Conservation (phyloP, 2,329 filamentous ascomycete species). For the Calonectria montana region DNA sequence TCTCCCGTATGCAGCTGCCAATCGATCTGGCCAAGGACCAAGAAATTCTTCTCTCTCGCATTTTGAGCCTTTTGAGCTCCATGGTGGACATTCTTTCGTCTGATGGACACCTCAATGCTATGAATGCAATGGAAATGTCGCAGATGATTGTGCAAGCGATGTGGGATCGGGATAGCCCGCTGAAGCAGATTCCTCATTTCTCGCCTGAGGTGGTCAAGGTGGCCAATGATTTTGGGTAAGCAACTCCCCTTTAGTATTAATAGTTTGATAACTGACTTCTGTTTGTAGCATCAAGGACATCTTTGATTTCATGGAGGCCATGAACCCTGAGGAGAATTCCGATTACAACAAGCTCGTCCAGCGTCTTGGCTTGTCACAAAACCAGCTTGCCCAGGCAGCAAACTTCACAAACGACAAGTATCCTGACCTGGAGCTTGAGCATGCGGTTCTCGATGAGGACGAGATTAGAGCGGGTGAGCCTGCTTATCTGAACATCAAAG, state of each 20-base stretch:
- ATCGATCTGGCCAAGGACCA: slow-evolving; percentile 97
- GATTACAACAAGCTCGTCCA: slow-evolving; percentile 83
- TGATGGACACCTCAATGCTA: slow-evolving; percentile 95
- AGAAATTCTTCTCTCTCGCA: slow-evolving; percentile 85
- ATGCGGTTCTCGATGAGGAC: slow-evolving; percentile 85
- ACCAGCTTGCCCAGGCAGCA: slow-evolving; percentile 88
- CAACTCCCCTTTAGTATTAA: slow-evolving; percentile 3
- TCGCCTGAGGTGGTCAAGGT: slow-evolving; percentile 84
- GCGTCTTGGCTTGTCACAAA: slow-evolving; percentile 81
- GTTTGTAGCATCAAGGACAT: slow-evolving; percentile 83
- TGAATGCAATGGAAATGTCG: slow-evolving; percentile 98
- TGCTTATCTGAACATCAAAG: slow-evolving; percentile 83
- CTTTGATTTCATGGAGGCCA: slow-evolving; percentile 98
- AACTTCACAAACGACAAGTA: slow-evolving; percentile 97
- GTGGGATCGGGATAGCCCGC: slow-evolving; percentile 97
- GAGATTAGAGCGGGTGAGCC: slow-evolving; percentile 84
- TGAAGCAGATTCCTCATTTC: slow-evolving; percentile 99
- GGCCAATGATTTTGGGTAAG: slow-evolving; percentile 80
- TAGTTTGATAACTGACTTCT: slow-evolving; percentile 44
- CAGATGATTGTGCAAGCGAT: slow-evolving; percentile 99
- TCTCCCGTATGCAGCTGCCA: slow-evolving; percentile 95
- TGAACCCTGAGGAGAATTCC: slow-evolving; percentile 94
- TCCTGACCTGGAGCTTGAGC: slow-evolving; percentile 92
- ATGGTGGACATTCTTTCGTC: slow-evolving; percentile 96
- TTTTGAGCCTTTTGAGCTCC: slow-evolving; percentile 88